Evolutionary conservation across 176 grass and related monocot genomes (phyloP).

Genomic region (Oryza coarctata): DNA sequence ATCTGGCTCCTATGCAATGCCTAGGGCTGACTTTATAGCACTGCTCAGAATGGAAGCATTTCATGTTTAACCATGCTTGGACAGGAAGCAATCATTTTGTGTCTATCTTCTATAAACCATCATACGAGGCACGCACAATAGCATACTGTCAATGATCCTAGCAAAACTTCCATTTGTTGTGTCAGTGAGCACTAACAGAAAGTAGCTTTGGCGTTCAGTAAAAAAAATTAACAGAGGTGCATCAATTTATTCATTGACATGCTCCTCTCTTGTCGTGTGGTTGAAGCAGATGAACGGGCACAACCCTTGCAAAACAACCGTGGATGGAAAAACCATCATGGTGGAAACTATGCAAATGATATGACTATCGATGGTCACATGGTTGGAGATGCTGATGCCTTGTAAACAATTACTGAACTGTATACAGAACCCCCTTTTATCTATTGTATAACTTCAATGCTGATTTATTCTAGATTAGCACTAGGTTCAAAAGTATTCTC

Average conservation of each 20-base stretch:
- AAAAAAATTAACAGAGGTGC: not conserved
- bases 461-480: constrained; percentile 36
- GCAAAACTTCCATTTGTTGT: not conserved
- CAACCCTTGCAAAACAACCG: constrained; percentile 42
- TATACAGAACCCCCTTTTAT: constrained; percentile 21
- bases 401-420: constrained; percentile 30
- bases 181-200: not conserved
- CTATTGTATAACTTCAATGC: constrained; percentile 21
- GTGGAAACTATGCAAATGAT: constrained; percentile 29
- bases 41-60: not conserved
- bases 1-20: too few species aligned
- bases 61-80: not conserved
- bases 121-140: not conserved
- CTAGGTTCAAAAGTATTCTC: constrained; percentile 11
- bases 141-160: not conserved
- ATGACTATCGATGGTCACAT: constrained; percentile 10
- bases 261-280: not conserved
- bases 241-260: constrained; percentile 6
- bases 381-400: constrained; percentile 10
- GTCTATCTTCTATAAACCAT: not conserved
- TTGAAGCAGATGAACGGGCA: constrained; percentile 33
- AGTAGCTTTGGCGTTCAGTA: not conserved
- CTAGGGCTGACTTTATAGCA: not conserved
- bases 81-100: not conserved
- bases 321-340: constrained; percentile 43